Evolutionary conservation across 2,329 filamentous ascomycete species (phyloP).

Genomic region (Pseudogymnoascus sp.): DNA sequence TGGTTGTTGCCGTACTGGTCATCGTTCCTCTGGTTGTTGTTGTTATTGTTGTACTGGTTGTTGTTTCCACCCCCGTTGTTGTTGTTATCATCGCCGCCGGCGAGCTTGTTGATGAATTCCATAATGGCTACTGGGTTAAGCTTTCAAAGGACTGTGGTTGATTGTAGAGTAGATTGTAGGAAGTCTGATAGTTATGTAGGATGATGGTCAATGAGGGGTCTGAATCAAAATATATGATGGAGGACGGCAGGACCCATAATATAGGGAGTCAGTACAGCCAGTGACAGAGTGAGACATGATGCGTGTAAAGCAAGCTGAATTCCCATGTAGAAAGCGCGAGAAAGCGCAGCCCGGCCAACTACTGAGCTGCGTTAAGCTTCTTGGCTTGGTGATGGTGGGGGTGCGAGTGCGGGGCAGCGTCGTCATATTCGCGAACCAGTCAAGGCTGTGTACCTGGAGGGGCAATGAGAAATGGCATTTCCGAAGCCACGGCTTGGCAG

Average conservation of each 20-base stretch:
- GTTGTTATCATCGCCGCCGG: slow-evolving; percentile 35
- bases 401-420: neutral
- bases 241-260: neutral
- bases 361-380: neutral
- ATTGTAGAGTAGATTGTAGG: neutral
- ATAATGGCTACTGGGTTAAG: slow-evolving; percentile 29
- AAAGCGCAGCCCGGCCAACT: neutral
- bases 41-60: slow-evolving; percentile 13
- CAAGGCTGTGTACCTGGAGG: neutral
- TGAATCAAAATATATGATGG: neutral
- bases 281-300: neutral
- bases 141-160: neutral
- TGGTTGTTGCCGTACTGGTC: slow-evolving; percentile 14
- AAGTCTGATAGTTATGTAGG: neutral
- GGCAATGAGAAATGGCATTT: neutral
- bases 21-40: slow-evolving; percentile 9
- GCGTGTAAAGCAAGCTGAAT: slow-evolving; percentile 2
- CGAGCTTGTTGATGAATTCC: slow-evolving; percentile 49
- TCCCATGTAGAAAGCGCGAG: neutral
- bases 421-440: neutral
- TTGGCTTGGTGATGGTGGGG: slow-evolving; percentile 3
- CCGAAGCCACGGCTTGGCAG: neutral
- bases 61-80: slow-evolving; percentile 24
- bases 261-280: slow-evolving; percentile 4
- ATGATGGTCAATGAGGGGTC: neutral